These are phyloP conservation scores for Wickerhamiella azyma DNA, from an alignment of 805 yeast genomes.

Conservation along the genomic window DNA sequence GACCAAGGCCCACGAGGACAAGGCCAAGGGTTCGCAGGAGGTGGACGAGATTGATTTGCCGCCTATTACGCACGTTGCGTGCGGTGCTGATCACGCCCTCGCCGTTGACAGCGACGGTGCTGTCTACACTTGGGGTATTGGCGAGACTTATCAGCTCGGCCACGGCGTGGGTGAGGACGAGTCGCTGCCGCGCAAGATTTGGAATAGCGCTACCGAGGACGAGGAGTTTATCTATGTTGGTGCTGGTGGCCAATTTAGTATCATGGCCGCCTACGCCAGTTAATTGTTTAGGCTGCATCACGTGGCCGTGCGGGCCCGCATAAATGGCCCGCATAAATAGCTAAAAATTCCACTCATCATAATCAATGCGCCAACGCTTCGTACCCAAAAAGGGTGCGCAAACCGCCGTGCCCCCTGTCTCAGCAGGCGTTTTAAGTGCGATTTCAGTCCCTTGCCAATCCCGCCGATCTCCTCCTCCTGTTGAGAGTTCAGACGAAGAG, in stretches of 20 bases:
- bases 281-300: slow-evolving; percentile 37
- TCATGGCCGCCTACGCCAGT: slow-evolving; percentile 56
- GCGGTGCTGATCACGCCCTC: slow-evolving; percentile 86
- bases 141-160: slow-evolving; percentile 93
- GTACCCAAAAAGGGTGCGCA: too few relatives aligned
- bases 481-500: too few relatives aligned
- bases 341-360: too few relatives aligned
- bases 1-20: slow-evolving; percentile 36
- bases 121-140: slow-evolving; percentile 94
- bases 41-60: slow-evolving; percentile 33
- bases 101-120: slow-evolving; percentile 69
- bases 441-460: too few relatives aligned
- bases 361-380: too few relatives aligned
- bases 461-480: too few relatives aligned
- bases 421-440: too few relatives aligned
- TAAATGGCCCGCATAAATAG: too few relatives aligned
- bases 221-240: slow-evolving; percentile 59
- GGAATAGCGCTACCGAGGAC: slow-evolving; percentile 83
- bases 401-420: too few relatives aligned
- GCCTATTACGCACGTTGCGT: slow-evolving; percentile 44
- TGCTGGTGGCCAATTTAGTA: slow-evolving; percentile 96
- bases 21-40: slow-evolving; percentile 30
- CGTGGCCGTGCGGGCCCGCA: too few relatives aligned
- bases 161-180: slow-evolving; percentile 78
- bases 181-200: slow-evolving; percentile 74